Base-by-base conservation (phyloP, 768 basidiomycete species). In the Mycena crocata region DNA sequence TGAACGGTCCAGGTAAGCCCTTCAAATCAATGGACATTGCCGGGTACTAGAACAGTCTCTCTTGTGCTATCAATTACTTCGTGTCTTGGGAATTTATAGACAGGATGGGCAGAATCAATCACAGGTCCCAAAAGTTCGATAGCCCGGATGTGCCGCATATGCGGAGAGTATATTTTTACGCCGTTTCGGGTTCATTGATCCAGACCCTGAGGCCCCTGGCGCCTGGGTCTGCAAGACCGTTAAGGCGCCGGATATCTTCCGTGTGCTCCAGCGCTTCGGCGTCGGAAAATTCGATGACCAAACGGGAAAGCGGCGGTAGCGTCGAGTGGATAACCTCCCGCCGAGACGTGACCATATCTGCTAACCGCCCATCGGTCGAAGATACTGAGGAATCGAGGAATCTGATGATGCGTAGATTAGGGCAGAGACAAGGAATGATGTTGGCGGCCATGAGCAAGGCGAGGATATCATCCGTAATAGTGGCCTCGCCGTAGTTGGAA, bases 291-390 rank as follows among this genome's bases (percentile, higher is more conserved):
- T 67, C 21, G 19, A 67, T 28, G 24, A 57, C 60, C 7, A 67
- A 35, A n/a, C 54, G 54, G 14, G 66, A 67, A 31, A 67, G 46
- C n/a, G 31, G 8, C 12, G 8, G 23, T 5, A 35, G n/a, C n/a
- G 57, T 17, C n/a, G n/a, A n/a, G n/a, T n/a, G 44, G 5, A 31
- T 2, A 32, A 34, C 24, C n/a, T 1, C 28, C 23, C 46, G 59
- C n/a, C 66, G 55, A 30, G 66, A 62, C 0, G 46, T 60, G 31
- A 67, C 60, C 66, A 67, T 67, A 21, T 62, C 66, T n/a, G 66
- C 59, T 5, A 67, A 50, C n/a, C 51, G 15, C n/a, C 60, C 60
- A 42, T 67, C 66, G 6, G 26, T 17, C 3, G 66, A 57, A 37
- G 55, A 67, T 30, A 67, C 19, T 23, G 60, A 62, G 6, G 54